Evolutionary conservation across 2,329 filamentous ascomycete species (phyloP), one percentile per base, ranked within the genome.

Genomic region (Calcarisporium arbuscula): DNA sequence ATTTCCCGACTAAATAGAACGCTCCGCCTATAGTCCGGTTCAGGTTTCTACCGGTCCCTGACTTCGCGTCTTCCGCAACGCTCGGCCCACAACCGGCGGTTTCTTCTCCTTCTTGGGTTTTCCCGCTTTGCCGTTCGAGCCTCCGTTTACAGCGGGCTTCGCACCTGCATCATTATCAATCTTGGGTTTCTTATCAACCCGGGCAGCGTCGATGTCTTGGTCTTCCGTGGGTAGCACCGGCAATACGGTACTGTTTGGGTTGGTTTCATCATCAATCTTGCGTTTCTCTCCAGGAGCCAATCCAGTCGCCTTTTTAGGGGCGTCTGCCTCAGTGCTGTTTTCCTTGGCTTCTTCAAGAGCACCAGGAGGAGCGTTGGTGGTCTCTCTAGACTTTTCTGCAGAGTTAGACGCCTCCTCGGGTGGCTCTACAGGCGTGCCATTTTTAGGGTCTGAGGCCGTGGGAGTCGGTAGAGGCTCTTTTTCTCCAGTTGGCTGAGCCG

Each of bases 61-160:
- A 39, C 63, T 66, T 31, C 63, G 54, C 7, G 62, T 66, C 57
- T 64, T 65, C 28, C 62, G 55, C 29, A 54, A 53, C 6, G 63
- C 62, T 36, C 40, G 56, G 14, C 62, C 62, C 12, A 56, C 56
- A 3, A 43, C 34, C 0, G 55, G 47, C 15, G 46, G 34, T 25
- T 9, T 14, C 48, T 64, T 64, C 11, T 59, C 54, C 41, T 61
- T 63, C 46, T 53, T 61, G 9, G 47, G 43, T 19, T 47, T 50
- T 8, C 48, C 44, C 12, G 40, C 43, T 43, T 56, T 61, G 45
- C 31, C 12, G 43, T 21, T 8, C 31, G 33, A 5, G 34, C 43
- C 6, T 49, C 50, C 17, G 45, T 44, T 16, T 47, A n/a, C n/a
- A n/a, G n/a, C n/a, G n/a, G n/a, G 22, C 18, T 28, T 44, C 21